Evolutionary conservation across 2,329 filamentous ascomycete genomes (phyloP).

Genomic region (Hansfordia pulvinata): DNA sequence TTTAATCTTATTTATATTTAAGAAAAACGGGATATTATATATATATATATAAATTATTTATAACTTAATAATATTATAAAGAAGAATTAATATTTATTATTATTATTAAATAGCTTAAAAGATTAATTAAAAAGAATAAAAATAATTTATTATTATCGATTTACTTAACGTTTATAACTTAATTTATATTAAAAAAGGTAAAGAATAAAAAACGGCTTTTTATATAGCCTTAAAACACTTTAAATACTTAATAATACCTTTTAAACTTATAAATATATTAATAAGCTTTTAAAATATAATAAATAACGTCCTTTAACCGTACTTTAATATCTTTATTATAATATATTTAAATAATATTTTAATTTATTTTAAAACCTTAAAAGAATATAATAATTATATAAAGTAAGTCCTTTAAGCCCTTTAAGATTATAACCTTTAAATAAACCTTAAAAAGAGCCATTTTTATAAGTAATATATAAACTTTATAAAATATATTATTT

Average conservation of each 20-base stretch:
- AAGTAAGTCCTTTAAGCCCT: slow-evolving; percentile 7
- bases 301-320: slow-evolving; percentile 3
- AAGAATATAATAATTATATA: slow-evolving; percentile 12
- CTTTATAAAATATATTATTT: slow-evolving; percentile 17
- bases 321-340: slow-evolving; percentile 3
- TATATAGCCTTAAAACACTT: slow-evolving; percentile 10
- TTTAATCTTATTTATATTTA: slow-evolving; percentile 7
- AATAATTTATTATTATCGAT: slow-evolving; percentile 5
- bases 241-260: slow-evolving; percentile 15
- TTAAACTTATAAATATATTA: slow-evolving; percentile 12
- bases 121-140: slow-evolving; percentile 6
- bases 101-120: slow-evolving; percentile 10
- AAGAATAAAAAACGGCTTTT: slow-evolving; percentile 18
- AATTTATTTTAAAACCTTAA: slow-evolving; percentile 11
- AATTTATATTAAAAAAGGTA: slow-evolving; percentile 8
- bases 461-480: slow-evolving; percentile 14
- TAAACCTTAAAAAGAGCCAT: slow-evolving; percentile 14
- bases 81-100: slow-evolving; percentile 10
- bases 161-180: slow-evolving; percentile 6
- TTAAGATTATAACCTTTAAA: slow-evolving; percentile 2
- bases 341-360: slow-evolving; percentile 10
- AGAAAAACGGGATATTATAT: slow-evolving; percentile 6
- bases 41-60: slow-evolving; percentile 12
- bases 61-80: slow-evolving; percentile 11
- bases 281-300: slow-evolving; percentile 5